These are phyloP conservation scores for Hericium alpestre DNA, from an alignment of 768 basidiomycete genomes.

Conservation along the genomic window DNA sequence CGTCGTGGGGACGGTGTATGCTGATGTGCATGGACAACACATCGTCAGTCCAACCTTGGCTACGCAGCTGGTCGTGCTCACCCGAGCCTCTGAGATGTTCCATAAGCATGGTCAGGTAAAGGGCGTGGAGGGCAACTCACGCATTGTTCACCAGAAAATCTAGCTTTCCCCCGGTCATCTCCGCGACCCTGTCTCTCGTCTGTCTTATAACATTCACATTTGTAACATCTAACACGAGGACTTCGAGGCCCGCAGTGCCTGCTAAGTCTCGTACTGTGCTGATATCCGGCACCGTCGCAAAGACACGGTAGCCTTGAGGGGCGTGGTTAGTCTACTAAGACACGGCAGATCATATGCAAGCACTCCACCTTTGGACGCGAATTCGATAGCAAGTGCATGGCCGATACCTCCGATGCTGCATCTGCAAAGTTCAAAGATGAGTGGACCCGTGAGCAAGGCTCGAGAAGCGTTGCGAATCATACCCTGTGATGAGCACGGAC, in stretches of 20 bases:
- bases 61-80: not conserved
- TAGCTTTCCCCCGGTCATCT: constrained; percentile 17
- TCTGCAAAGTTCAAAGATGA: constrained; percentile 1
- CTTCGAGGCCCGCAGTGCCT: constrained; percentile 9
- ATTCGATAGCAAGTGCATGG: constrained; percentile 16
- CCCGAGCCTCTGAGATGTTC: not conserved
- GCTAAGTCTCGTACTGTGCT: constrained; percentile 15
- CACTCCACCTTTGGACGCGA: constrained; percentile 1
- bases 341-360: too few relatives aligned
- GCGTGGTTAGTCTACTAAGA: too few relatives aligned
- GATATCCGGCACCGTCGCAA: constrained; percentile 18
- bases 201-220: constrained; percentile 6
- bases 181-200: constrained; percentile 7
- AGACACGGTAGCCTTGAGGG: constrained; percentile 17
- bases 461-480: not conserved
- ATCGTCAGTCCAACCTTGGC: not conserved
- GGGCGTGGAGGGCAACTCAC: constrained; percentile 6
- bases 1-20: constrained; percentile 14
- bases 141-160: constrained; percentile 24
- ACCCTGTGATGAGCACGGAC: constrained; percentile 1
- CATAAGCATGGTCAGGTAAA: not conserved
- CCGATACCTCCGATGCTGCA: constrained; percentile 18
- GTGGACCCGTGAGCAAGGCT: too few relatives aligned
- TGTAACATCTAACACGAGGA: constrained; percentile 20
- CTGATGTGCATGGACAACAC: not conserved